Evolutionary conservation across 768 basidiomycete species (phyloP).

Genomic region (Phallus indusiatus): DNA sequence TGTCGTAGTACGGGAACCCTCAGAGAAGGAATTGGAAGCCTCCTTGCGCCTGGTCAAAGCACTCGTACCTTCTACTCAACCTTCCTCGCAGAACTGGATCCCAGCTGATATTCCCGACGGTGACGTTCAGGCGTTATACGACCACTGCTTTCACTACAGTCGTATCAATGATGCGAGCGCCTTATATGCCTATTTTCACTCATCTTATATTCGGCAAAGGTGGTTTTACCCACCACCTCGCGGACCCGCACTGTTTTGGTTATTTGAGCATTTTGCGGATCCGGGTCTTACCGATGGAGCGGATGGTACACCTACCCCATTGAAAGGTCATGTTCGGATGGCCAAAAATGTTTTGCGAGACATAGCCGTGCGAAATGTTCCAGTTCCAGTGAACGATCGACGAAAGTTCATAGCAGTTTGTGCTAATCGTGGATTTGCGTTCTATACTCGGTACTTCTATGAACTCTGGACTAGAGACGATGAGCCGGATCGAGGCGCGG

Average conservation of each 20-base stretch:
- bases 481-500: conserved; percentile 27
- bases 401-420: conserved; percentile 37
- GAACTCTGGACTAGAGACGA: conserved; percentile 35
- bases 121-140: conserved; percentile 40
- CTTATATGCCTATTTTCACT: conserved; percentile 40
- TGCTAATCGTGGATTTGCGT: conserved; percentile 39
- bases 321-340: conserved; percentile 13
- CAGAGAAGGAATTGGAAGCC: conserved; percentile 24
- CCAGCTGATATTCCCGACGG: conserved; percentile 30
- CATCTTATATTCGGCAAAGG: conserved; percentile 19
- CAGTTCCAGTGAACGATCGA: conserved; percentile 36
- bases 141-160: conserved; percentile 22
- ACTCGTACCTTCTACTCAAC: conserved; percentile 23
- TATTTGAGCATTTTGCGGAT: conserved; percentile 36
- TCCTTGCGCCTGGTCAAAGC: conserved; percentile 34
- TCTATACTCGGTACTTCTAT: conserved; percentile 46
- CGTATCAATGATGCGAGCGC: conserved; percentile 28
- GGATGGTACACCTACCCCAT: neutral
- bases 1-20: neutral
- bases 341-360: conserved; percentile 35
- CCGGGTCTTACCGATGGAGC: neutral
- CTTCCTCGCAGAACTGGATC: neutral
- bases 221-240: conserved; percentile 43
- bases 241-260: conserved; percentile 36
- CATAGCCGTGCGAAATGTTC: conserved; percentile 34